Evolutionary conservation across 2,329 filamentous ascomycete genomes (phyloP), one percentile per base, ranked within the genome.

Genomic region (Xylaria sp.): DNA sequence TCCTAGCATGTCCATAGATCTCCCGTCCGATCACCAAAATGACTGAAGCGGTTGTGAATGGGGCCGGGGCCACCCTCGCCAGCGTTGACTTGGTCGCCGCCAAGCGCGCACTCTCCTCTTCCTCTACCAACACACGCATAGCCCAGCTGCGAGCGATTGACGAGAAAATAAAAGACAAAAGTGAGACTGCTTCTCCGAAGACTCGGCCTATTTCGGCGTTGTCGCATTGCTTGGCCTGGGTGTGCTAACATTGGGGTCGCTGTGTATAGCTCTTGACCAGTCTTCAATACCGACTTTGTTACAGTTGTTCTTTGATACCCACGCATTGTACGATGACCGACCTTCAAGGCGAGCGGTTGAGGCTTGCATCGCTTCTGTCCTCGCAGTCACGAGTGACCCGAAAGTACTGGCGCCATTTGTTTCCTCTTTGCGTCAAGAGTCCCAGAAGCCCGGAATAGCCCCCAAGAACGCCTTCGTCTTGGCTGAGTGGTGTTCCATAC

Each of bases 291-390:
- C 78, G 46, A 71, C 73, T 54, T 72, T 94, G 48, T 76, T 96
- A 59, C 81, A 85, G 57, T 77, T 92, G 29, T 83, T 99, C 26
- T 93, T 97, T 75, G 85, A 86, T 70, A 97, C 92, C 47, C 92
- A 97, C 69, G 84, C 90, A 57, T 85, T 89, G 64, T 99, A 97
- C 73, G 77, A 86, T 72, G 94, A 99, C 74, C 86, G 92, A 65
- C 78, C 84, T 61, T 97, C 94, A 41, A 85, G 94, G 63, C 82
- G 86, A 64, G 91, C 91, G 37, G 91, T 92, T 26, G 90, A 96
- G 71, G 80, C 83, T 74, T 96, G 92, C 70, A 80, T 99, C 52
- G 76, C 80, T 60, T 80, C 85, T 47, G 79, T 93, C 61, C 79
- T 92, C 54, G 80, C 80, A 51, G 78, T 77, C 48, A 75, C 74